Conservation (phyloP, 2,329 filamentous ascomycete species). For the Sphaerulina musiva region DNA sequence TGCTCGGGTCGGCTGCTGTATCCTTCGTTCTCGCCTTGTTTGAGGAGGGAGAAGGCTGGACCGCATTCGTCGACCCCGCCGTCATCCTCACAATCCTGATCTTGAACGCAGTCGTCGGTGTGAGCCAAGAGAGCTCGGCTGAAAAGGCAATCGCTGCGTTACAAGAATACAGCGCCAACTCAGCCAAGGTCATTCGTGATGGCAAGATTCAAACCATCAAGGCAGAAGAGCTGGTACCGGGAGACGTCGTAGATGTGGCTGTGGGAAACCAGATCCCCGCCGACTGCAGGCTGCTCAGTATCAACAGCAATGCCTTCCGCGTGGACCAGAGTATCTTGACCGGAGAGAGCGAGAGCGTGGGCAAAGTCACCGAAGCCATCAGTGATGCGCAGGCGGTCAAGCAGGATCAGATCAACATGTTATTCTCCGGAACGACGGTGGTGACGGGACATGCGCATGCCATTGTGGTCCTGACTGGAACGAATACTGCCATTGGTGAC, state of each 20-base stretch:
- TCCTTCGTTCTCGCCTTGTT: slow-evolving; percentile 91
- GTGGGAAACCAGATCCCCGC: slow-evolving; percentile 92
- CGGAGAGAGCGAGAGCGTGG: slow-evolving; percentile 93
- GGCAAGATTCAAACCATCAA: slow-evolving; percentile 75
- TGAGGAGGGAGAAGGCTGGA: slow-evolving; percentile 89
- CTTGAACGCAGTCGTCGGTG: slow-evolving; percentile 92
- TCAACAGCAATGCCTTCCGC: slow-evolving; percentile 95
- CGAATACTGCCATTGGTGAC: slow-evolving; percentile 89
- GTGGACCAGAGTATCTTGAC: slow-evolving; percentile 96
- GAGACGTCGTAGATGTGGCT: slow-evolving; percentile 79
- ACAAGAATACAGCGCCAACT: slow-evolving; percentile 98
- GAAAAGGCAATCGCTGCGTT: slow-evolving; percentile 97
- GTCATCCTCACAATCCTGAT: slow-evolving; percentile 97
- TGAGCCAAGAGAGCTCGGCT: slow-evolving; percentile 96
- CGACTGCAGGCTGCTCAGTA: slow-evolving; percentile 80
- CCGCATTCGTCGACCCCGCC: slow-evolving; percentile 89
- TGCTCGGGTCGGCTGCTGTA: slow-evolving; percentile 84
- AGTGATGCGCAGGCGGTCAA: slow-evolving; percentile 80
- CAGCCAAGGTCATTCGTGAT: slow-evolving; percentile 86
- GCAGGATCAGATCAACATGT: slow-evolving; percentile 95
- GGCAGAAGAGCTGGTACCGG: slow-evolving; percentile 94
- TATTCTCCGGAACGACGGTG: slow-evolving; percentile 97
- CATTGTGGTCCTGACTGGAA: slow-evolving; percentile 82
- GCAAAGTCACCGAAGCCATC: slow-evolving; percentile 67
- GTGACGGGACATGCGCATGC: slow-evolving; percentile 90